These are phyloP conservation scores for Candida dajiaensis DNA, from an alignment of 805 yeast genomes.

Conservation along the genomic window DNA sequence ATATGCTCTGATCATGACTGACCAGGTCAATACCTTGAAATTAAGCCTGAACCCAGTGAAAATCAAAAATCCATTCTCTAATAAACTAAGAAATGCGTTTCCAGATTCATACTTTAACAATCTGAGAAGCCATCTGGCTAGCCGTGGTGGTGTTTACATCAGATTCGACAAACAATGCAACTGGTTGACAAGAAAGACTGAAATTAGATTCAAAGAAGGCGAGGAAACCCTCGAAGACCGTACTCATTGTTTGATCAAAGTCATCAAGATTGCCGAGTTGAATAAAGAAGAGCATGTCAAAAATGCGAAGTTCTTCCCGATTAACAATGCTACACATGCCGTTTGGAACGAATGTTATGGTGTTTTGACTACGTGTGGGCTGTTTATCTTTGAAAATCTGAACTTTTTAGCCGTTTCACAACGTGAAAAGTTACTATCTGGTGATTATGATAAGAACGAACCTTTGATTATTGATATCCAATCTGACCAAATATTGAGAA, in stretches of 20 bases:
- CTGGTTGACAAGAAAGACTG: constrained; percentile 24
- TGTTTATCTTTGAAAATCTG: constrained; percentile 38
- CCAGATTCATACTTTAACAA: constrained; percentile 7
- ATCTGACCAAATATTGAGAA: constrained; percentile 15
- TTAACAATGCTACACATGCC: constrained; percentile 21
- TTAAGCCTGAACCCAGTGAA: constrained; percentile 10
- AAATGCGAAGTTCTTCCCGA: constrained; percentile 26
- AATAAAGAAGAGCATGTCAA: constrained; percentile 33
- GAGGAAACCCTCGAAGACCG: constrained; percentile 4
- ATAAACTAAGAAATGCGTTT: constrained; percentile 4
- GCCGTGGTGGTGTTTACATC: constrained; percentile 29
- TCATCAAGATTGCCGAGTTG: constrained; percentile 35
- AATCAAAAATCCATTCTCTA: constrained; percentile 9
- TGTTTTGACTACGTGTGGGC: constrained; percentile 44
- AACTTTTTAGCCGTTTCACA: constrained; percentile 26
- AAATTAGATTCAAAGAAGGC: constrained; percentile 5
- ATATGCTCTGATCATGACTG: constrained; percentile 29
- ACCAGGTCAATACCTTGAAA: constrained; percentile 20
- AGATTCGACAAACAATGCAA: constrained; percentile 22
- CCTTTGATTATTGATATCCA: constrained; percentile 28
- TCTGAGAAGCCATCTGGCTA: constrained; percentile 11
- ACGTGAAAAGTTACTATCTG: constrained; percentile 22
- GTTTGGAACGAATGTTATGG: constrained; percentile 42
- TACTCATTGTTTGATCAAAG: constrained; percentile 21
- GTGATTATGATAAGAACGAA: constrained; percentile 18